Evolutionary conservation across 2,329 filamentous ascomycete genomes (phyloP).

Genomic region (Ophiostoma himal-ulmi): DNA sequence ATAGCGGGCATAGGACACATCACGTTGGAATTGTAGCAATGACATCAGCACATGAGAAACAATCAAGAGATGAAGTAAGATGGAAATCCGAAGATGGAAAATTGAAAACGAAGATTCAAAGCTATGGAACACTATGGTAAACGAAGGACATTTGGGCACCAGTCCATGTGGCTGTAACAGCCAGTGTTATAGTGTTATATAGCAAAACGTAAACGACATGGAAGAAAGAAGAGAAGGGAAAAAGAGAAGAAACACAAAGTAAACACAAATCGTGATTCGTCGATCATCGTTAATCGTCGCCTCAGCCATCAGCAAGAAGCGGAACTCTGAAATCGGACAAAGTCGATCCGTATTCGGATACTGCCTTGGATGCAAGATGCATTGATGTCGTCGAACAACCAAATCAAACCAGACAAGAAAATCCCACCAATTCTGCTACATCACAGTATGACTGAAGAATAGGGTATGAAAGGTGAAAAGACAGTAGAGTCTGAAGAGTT

Average conservation of each 20-base stretch:
- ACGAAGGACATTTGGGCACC: neutral
- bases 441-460: neutral
- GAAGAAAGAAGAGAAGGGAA: neutral
- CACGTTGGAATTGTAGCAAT: neutral
- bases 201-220: neutral
- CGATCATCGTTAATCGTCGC: conserved; percentile 9
- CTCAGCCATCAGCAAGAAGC: neutral
- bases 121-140: neutral
- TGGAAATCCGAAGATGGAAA: neutral
- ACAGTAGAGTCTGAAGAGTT: neutral
- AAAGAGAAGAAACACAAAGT: neutral
- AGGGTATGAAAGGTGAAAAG: neutral
- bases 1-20: neutral
- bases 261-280: conserved; percentile 2
- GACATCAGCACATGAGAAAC: neutral
- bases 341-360: neutral
- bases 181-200: neutral
- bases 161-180: neutral
- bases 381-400: neutral
- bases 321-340: neutral
- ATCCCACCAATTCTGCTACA: neutral
- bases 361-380: neutral
- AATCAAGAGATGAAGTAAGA: neutral
- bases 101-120: too few relatives aligned
- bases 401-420: neutral